Base-by-base conservation (phyloP, 306 rosid species). In the Potentilla sterilis region DNA sequence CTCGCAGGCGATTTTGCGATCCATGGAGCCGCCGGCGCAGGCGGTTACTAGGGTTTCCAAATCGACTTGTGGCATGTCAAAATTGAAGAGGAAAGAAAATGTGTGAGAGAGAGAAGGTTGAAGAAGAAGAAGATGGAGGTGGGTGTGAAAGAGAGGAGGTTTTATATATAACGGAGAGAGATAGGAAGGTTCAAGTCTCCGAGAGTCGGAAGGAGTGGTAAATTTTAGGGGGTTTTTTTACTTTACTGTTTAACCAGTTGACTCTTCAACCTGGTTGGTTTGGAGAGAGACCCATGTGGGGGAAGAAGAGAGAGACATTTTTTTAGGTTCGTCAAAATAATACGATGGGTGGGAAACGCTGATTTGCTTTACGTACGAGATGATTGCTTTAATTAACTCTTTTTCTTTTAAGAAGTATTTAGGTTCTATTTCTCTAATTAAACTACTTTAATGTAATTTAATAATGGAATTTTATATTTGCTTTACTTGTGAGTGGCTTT, bases 21-120 rank as follows among this genome's bases (percentile, higher is more conserved):
- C 98, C 65, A 80, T 15, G 13, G 86, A 71, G 35, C 85, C 88
- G 14, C 91, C 97, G 66, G 97, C 87, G 41, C 91, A 87, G 51
- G 90, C 89, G n/a, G 92, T 79, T 47, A 90, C 97, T 47, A 94
- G 76, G 41, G 86, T 84, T 77, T 94, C 98, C 44, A 93, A 85
- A 82, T 93, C 98, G 38, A 92, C 88, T 80, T 89, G 97, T 70
- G 99, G 93, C 97, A 90, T 84, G 18, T 47, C 52, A 37, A 7
- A 67, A 28, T 2, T 15, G 22, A 34, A 21, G 66, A 70, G 69
- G 10, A 58, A 37, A 67, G 14, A 18, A 16, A 13, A 7, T 35
- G 1, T 21, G 65, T 42, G 67, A 62, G 75, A 68, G 71, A 75
- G 51, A 34, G 51, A 52, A 19, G 22, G 73, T 8, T 64, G 69